Evolutionary conservation across 2,329 filamentous ascomycete genomes (phyloP).

Genomic region (Gaeumannomyces sp.): DNA sequence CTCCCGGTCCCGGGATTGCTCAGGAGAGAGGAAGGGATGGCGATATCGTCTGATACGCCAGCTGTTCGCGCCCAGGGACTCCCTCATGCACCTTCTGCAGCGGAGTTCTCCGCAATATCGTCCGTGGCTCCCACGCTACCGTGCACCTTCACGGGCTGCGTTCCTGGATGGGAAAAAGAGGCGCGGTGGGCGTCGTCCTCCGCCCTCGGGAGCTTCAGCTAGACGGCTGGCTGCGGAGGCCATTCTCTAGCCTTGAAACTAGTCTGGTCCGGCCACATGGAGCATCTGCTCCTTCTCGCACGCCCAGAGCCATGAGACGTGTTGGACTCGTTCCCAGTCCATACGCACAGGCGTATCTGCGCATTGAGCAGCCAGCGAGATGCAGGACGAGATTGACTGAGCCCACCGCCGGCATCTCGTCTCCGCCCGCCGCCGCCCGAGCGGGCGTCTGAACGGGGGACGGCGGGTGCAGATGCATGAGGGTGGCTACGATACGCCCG

Average conservation of each 20-base stretch:
- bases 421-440: no score
- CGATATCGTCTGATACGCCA: neutral
- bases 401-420: neutral
- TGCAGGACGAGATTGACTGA: neutral
- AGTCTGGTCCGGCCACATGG: neutral
- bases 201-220: neutral
- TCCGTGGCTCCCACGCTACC: neutral
- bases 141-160: neutral
- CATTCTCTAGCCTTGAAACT: neutral
- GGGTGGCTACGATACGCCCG: neutral
- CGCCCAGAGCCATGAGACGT: neutral
- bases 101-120: neutral
- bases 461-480: neutral
- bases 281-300: no score
- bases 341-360: neutral
- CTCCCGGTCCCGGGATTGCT: neutral
- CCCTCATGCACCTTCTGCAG: neutral
- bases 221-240: constrained; percentile 3
- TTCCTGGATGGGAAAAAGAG: neutral
- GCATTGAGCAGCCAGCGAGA: neutral
- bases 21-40: neutral
- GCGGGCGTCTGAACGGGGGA: neutral
- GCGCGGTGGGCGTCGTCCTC: neutral
- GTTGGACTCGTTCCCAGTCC: no score
- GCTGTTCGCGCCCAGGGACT: neutral